Conservation (phyloP, 2,329 filamentous ascomycete species). For the Sarocladiaceae sp. region DNA sequence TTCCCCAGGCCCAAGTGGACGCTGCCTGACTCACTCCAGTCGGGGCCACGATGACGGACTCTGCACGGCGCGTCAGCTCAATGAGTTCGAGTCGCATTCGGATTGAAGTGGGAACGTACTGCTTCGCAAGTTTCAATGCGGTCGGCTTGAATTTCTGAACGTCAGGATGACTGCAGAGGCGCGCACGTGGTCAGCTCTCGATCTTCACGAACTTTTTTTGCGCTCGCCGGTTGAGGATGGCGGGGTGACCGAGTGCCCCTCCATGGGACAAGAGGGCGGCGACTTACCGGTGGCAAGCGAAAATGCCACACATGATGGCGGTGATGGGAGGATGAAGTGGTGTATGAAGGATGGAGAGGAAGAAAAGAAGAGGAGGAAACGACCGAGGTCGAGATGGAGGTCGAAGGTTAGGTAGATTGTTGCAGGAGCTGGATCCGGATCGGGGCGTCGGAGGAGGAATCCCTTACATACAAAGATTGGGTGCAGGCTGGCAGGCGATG, state of each 20-base stretch:
- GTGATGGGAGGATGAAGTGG: constrained; percentile 12
- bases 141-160: constrained; percentile 95
- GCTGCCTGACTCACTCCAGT: constrained; percentile 75
- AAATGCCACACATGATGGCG: constrained; percentile 88
- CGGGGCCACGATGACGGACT: constrained; percentile 90
- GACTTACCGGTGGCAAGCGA: constrained; percentile 83
- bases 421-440: too few species aligned
- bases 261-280: constrained; percentile 18
- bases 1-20: background rate
- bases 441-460: too few species aligned
- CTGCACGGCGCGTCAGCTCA: constrained; percentile 35
- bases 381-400: background rate
- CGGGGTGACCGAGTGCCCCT: constrained; percentile 25
- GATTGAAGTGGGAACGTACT: constrained; percentile 51
- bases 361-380: background rate
- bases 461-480: background rate
- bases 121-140: constrained; percentile 87
- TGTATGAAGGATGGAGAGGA: constrained; percentile 3
- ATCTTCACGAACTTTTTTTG: constrained; percentile 8
- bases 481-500: background rate
- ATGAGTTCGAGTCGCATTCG: background rate
- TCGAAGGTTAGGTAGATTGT: constrained; percentile 3
- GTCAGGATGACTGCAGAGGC: constrained; percentile 70
- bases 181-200: constrained; percentile 16
- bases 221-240: constrained; percentile 16